phyloP scores from a whole-genome alignment of 257 asterid species.

The Solanum clarkiae region DNA sequence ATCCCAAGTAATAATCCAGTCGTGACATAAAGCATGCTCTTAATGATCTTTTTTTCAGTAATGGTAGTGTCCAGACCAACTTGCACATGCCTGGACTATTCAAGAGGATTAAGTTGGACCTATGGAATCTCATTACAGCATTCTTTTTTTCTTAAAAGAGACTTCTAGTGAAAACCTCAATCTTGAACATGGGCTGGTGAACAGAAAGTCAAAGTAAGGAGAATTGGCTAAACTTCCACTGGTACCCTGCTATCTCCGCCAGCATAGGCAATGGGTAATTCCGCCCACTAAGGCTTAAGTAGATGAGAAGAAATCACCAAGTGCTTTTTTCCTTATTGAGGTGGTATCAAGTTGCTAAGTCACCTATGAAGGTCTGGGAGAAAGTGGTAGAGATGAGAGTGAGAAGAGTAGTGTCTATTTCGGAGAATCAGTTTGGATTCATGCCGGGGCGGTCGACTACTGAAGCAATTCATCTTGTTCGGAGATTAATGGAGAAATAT shows the following conservation, averaged over 20 bases:
- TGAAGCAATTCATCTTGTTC: too few species aligned
- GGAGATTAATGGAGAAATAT: too few species aligned
- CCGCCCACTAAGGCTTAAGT: neutral
- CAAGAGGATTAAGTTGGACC: neutral
- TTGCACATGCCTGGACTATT: neutral
- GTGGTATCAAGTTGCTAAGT: neutral
- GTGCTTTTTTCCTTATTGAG: neutral
- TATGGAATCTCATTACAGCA: conserved; percentile 53
- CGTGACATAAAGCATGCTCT: neutral
- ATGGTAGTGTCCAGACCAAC: neutral
- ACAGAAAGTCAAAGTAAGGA: neutral
- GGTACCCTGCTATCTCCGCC: neutral
- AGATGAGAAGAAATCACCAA: neutral
- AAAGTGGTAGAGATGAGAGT: too few species aligned
- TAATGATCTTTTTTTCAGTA: neutral
- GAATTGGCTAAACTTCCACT: neutral
- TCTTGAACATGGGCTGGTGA: neutral
- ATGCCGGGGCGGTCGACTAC: too few species aligned
- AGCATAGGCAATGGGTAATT: neutral
- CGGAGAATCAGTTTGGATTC: too few species aligned
- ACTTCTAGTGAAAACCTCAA: neutral
- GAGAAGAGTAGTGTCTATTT: too few species aligned
- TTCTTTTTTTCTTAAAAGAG: neutral
- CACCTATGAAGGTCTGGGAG: too few species aligned
- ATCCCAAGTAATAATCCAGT: neutral